Evolutionary conservation across 2,329 filamentous ascomycete species (phyloP).

Genomic region (Pestalotiopsis sp.): DNA sequence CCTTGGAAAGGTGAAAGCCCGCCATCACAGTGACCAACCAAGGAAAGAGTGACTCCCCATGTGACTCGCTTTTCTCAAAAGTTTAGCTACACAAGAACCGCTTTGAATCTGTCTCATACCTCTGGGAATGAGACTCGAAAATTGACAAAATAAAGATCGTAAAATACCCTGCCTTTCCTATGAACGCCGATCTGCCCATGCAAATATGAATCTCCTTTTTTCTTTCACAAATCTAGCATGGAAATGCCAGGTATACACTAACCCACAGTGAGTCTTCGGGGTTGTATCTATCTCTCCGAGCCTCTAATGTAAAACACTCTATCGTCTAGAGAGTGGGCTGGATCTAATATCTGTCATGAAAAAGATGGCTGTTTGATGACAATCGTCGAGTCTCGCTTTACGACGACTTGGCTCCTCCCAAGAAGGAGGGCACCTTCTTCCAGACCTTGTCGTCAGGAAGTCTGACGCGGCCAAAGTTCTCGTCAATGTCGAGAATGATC

Average conservation of each 20-base stretch:
- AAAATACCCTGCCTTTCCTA: conserved; percentile 1
- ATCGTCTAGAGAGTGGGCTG: neutral
- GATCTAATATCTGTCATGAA: neutral
- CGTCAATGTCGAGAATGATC: conserved; percentile 91
- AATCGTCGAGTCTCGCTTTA: neutral
- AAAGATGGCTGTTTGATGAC: neutral
- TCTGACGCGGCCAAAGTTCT: conserved; percentile 81
- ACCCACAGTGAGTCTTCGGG: neutral
- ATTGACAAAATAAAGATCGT: neutral
- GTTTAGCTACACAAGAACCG: neutral
- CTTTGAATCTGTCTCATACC: neutral
- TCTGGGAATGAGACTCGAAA: neutral
- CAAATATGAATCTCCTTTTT: conserved; percentile 2
- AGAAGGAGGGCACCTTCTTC: conserved; percentile 51
- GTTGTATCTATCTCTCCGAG: neutral
- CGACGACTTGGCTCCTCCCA: conserved; percentile 36
- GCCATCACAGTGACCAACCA: neutral
- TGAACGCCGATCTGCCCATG: conserved; percentile 1
- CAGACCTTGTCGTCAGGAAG: conserved; percentile 54
- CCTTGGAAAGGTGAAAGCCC: neutral
- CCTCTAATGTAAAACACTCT: neutral
- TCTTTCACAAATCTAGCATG: neutral
- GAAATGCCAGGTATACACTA: neutral
- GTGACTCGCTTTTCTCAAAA: neutral
- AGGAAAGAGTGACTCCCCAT: neutral